Conservation (phyloP, 2,329 filamentous ascomycete genomes). For the Fusarium agapanthi region DNA sequence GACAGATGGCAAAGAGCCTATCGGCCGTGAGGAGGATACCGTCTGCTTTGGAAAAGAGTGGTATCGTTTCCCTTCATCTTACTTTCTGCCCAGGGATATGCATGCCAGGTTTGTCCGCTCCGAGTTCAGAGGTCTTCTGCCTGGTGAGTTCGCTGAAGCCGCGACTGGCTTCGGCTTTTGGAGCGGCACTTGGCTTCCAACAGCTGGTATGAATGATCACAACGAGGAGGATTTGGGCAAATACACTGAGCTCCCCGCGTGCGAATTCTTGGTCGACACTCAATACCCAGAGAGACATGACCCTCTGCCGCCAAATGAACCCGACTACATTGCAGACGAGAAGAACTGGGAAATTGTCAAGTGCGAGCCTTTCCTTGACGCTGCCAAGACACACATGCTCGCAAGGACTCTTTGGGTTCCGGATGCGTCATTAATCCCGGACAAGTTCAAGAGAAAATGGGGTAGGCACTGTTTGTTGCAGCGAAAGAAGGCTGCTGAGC, state of each 20-base stretch:
- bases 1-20: conserved; percentile 54
- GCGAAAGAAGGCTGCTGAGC: conserved; percentile 51
- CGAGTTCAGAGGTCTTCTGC: conserved; percentile 87
- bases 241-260: conserved; percentile 80
- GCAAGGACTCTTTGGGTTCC: conserved; percentile 87
- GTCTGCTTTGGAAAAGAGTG: conserved; percentile 97
- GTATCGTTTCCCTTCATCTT: conserved; percentile 96
- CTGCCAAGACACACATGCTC: conserved; percentile 74
- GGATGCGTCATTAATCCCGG: conserved; percentile 73
- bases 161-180: conserved; percentile 74
- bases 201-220: conserved; percentile 88
- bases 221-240: conserved; percentile 89
- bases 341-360: conserved; percentile 80
- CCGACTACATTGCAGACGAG: conserved; percentile 78
- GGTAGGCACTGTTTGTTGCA: conserved; percentile 86
- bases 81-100: conserved; percentile 85
- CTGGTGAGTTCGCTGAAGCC: conserved; percentile 87
- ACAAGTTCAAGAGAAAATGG: conserved; percentile 78
- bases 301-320: conserved; percentile 72
- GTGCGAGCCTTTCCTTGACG: conserved; percentile 84
- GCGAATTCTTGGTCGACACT: conserved; percentile 88
- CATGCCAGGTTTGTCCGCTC: conserved; percentile 90
- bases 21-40: conserved; percentile 69
- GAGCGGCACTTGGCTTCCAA: conserved; percentile 84
- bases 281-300: conserved; percentile 70